Conservation (phyloP, 2,329 filamentous ascomycete species). For the Botryotinia globosa region DNA sequence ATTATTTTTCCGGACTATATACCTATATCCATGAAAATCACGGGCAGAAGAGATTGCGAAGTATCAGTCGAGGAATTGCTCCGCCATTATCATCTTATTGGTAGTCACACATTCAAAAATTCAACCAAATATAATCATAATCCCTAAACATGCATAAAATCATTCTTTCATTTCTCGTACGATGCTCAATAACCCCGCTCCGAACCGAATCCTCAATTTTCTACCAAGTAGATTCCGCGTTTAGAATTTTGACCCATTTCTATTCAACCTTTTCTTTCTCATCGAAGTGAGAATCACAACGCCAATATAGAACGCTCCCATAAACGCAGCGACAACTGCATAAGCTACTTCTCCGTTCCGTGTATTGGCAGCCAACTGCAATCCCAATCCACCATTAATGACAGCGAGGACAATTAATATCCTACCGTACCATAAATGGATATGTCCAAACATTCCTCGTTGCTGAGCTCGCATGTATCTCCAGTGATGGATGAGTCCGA, state of each 20-base stretch:
- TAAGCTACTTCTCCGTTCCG: constrained; percentile 52
- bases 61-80: not conserved
- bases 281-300: constrained; percentile 25
- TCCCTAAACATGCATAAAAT: not conserved
- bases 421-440: constrained; percentile 63
- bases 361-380: constrained; percentile 48
- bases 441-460: constrained; percentile 52
- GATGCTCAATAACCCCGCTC: too few species aligned
- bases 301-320: constrained; percentile 47
- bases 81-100: not conserved
- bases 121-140: not conserved
- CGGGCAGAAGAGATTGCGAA: too few species aligned
- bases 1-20: not conserved
- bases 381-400: constrained; percentile 61
- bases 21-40: too few species aligned
- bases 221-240: not conserved
- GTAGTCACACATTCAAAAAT: not conserved
- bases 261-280: constrained; percentile 4
- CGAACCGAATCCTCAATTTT: too few species aligned
- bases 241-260: not conserved
- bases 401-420: constrained; percentile 56
- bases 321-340: constrained; percentile 51
- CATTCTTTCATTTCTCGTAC: not conserved
- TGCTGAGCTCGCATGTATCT: constrained; percentile 48
- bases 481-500: constrained; percentile 57